Base-by-base conservation (phyloP, 106 monocot genomes). In the Dactylorhiza incarnata region DNA sequence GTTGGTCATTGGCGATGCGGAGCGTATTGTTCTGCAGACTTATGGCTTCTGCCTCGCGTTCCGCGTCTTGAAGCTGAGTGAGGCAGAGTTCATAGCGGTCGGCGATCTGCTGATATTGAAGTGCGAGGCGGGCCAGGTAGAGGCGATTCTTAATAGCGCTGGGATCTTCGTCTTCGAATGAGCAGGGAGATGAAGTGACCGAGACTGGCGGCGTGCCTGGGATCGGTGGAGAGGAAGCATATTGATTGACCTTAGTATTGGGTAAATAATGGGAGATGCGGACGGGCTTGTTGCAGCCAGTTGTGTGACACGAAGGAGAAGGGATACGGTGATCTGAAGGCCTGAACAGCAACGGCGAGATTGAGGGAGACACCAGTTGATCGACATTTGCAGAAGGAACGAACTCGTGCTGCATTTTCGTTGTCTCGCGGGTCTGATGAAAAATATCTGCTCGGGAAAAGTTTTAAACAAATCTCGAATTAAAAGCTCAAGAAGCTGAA, bases 11-110 rank as follows among this genome's bases (percentile, higher is more conserved):
- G 63, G 83, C 80, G 74, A 76, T 49, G 62, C 91, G 93, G 71
- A 97, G 89, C n/a, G 79, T 54, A 10, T 81, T 79, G 76, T 94
- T 97, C 81, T 97, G 86, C n/a, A 55, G 74, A 46, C 89, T 87
- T 16, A 94, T 85, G 48, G 79, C 78, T 29, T 86, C 86, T 4
- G 86, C 87, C 73, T 97, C 88, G 6, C 81, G 71, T 7, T 79
- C 71, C 14, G 89, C 84, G 29, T 90, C 86, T 11, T 85, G 81
- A 79, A 91, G 85, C 72, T 91, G 96, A 55, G 91, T 79, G 76
- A 93, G 76, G 80, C 89, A 97, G 76, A 81, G 77, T 3, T 87
- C 84, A 83, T 85, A 89, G 82, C 89, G 83, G 7, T 86, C 85
- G 71, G 78, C 73, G 51, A 89, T 75, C 45, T 91, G 79, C 78